Percentiles rank a stretch among this genome's conserved stretches.
phyloP scores from a whole-genome alignment of 73 alveolate species.

The Diophrys appendiculata region DNA sequence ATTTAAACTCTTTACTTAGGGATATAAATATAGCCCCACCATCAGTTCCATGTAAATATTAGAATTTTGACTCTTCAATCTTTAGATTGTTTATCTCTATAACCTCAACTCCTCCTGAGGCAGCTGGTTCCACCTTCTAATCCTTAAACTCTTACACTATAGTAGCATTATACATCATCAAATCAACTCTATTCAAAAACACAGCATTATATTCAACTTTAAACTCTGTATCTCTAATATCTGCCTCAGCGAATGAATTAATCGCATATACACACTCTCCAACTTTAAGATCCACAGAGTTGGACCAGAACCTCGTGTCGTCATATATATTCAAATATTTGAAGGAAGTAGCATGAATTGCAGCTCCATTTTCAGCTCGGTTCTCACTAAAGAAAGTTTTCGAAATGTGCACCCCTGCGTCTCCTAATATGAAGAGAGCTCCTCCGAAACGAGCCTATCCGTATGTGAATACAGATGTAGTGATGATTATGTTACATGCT shows the following conservation, averaged over 20 bases:
- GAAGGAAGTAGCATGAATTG: conserved; percentile 33
- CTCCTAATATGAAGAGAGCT: conserved; percentile 26
- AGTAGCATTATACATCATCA: neutral
- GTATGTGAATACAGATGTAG: neutral
- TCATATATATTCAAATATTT: neutral
- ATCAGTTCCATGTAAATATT: conserved; percentile 21
- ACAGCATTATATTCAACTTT: conserved; percentile 18
- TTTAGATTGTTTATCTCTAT: conserved; percentile 7
- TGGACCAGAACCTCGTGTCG: no score
- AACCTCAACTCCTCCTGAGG: conserved; percentile 23
- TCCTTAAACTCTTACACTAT: conserved; percentile 5
- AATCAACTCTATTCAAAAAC: conserved; percentile 6
- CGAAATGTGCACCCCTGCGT: conserved; percentile 10
- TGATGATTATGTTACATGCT: conserved; percentile 9
- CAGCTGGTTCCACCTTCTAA: neutral
- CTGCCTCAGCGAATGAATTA: conserved; percentile 14
- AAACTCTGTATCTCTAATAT: neutral
- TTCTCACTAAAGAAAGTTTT: neutral
- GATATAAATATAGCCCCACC: conserved; percentile 64
- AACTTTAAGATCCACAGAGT: neutral
- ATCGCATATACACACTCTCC: conserved; percentile 38
- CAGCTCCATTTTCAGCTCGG: conserved; percentile 27
- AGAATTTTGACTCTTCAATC: conserved; percentile 4
- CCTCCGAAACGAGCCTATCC: conserved; percentile 29
- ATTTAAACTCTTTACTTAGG: conserved; percentile 27